Evolutionary conservation across 108 stramenopile genomes (phyloP).

Genomic region (Epithemia pelagica): DNA sequence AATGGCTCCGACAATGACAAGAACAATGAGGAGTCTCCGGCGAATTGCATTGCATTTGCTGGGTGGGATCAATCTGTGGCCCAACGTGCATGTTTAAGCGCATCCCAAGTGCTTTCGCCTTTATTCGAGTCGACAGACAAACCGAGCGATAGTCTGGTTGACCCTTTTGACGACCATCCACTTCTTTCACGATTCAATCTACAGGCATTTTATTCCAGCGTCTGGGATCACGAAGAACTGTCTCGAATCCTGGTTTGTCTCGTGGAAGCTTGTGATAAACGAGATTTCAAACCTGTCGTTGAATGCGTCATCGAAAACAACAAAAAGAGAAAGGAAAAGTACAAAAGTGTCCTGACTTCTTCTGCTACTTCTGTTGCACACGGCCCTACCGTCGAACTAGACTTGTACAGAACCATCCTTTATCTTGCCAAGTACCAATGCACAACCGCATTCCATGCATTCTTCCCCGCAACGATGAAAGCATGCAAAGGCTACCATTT

Average conservation of each 20-base stretch:
- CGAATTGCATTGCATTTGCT: conserved; percentile 53
- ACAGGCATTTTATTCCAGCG: conserved; percentile 54
- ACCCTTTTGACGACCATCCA: conserved; percentile 33
- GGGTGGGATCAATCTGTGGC: conserved; percentile 71
- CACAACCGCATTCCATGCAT: conserved; percentile 65
- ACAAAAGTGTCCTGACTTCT: not conserved
- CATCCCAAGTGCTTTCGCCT: conserved; percentile 43
- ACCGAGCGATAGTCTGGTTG: not conserved
- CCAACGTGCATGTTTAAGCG: conserved; percentile 52
- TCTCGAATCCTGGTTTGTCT: conserved; percentile 63
- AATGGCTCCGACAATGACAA: no score
- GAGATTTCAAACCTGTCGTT: conserved; percentile 64
- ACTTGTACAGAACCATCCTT: conserved; percentile 69
- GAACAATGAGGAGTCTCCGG: conserved; percentile 11
- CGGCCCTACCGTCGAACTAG: conserved; percentile 29
- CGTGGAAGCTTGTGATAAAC: conserved; percentile 77
- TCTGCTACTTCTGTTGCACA: not conserved
- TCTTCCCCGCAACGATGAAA: conserved; percentile 46
- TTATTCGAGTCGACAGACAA: not conserved
- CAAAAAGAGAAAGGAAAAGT: conserved; percentile 17
- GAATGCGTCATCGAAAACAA: conserved; percentile 65
- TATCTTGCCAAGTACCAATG: conserved; percentile 84
- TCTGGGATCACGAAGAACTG: conserved; percentile 80
- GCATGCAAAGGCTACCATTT: conserved; percentile 86
- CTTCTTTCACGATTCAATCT: conserved; percentile 67